Evolutionary conservation across 331 rosid species (phyloP), one percentile per base, ranked within the genome.

Genomic region (Arachis monticola): DNA sequence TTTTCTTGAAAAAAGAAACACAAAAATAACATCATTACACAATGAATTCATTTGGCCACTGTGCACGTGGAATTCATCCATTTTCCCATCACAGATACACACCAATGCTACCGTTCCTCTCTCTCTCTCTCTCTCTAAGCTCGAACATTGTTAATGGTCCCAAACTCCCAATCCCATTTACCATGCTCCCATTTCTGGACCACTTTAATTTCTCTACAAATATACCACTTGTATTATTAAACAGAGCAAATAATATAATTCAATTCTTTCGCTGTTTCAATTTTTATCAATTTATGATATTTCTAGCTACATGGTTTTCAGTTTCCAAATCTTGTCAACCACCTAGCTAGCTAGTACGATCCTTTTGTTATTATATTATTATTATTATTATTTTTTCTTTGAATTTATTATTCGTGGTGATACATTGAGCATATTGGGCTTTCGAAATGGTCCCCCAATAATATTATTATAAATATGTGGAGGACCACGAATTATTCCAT

Each of bases 131-230:
- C 40, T 40, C 64, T 59, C 41, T 9, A 1, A 1, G 4, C 13
- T 51, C 56, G 45, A 51, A 70, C 57, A 22, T 56, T 38, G 84
- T 51, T 68, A 60, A 77, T 72, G 82, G 76, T 77, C 82, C 78
- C 78, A 76, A 48, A 58, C 64, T 72, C 85, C 85, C 81, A 76
- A 41, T 58, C 85, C 85, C 81, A 76, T 58, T 58, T 77, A 66
- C 72, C 82, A 72, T 35, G 3, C 41, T 38, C 41, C 41, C 35
- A 70, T 72, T 81, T 11, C 17, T 27, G 79, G 85, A 76, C 85
- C 82, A 77, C 75, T 48, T 35, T 59, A 38, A 38, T 38, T 38
- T 38, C 41, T 38, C 32, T 13, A 48, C 27, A 61, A 61, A 61
- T 46, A 62, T 38, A 38, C 41, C 5, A 62, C 67, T 48, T 11